A percentile compares a stretch with the other conserved stretches of the same genome.
These are phyloP conservation scores for Pichia sp. DNA, from an alignment of 1,139 yeast species.

Conservation along the genomic window DNA sequence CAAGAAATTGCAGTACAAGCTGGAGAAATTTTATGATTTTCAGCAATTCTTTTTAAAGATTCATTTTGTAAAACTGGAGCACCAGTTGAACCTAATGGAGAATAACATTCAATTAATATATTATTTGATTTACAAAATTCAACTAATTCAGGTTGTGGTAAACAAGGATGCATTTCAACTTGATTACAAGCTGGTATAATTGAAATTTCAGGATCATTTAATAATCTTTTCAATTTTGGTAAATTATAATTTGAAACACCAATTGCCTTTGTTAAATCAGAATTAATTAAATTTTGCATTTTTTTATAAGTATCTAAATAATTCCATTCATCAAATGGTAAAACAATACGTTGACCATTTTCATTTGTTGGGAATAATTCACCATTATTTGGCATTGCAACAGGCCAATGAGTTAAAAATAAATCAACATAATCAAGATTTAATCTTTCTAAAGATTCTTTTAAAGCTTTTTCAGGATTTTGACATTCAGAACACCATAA, in stretches of 20 bases:
- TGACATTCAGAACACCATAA: conserved; percentile 43
- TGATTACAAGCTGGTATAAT: conserved; percentile 68
- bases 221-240: conserved; percentile 44
- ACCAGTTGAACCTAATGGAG: conserved; percentile 70
- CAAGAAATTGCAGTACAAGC: conserved; percentile 66
- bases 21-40: conserved; percentile 47
- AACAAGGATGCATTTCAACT: conserved; percentile 67
- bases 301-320: conserved; percentile 63
- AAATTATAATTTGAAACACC: conserved; percentile 77
- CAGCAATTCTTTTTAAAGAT: conserved; percentile 45
- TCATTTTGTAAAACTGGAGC: conserved; percentile 57
- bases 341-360: conserved; percentile 39
- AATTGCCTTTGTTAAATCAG: conserved; percentile 44
- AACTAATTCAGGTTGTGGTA: conserved; percentile 62
- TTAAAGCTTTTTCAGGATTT: conserved; percentile 53
- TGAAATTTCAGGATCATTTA: conserved; percentile 37
- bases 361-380: conserved; percentile 33
- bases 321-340: conserved; percentile 41
- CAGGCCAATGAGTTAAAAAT: conserved; percentile 86
- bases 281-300: conserved; percentile 52
- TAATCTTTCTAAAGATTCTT: conserved; percentile 56
- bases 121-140: conserved; percentile 48
- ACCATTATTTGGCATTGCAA: conserved; percentile 42
- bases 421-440: conserved; percentile 79
- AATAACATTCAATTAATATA: conserved; percentile 66